These are phyloP conservation scores for Pyrenochaeta sp. DNA, from an alignment of 2,329 filamentous ascomycete species.

Conservation along the genomic window DNA sequence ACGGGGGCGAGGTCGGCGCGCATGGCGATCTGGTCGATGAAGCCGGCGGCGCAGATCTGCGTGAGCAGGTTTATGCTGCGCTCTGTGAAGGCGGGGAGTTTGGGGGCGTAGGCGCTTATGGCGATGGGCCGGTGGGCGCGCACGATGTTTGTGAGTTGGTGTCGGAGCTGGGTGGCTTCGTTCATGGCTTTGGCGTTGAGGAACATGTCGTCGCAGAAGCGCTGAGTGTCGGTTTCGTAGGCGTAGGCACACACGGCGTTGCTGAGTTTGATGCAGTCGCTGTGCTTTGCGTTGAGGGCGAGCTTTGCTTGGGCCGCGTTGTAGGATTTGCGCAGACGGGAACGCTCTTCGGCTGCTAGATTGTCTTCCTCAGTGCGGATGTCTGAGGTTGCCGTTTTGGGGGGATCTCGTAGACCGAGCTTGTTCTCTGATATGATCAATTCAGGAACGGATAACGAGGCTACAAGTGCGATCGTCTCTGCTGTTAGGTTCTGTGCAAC, in stretches of 20 bases:
- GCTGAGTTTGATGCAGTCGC: conserved; percentile 89
- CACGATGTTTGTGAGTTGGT: conserved; percentile 83
- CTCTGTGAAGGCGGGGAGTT: conserved; percentile 67
- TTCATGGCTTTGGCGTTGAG: conserved; percentile 85
- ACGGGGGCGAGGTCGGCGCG: conserved; percentile 84
- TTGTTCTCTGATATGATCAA: conserved; percentile 85
- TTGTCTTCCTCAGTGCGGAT: conserved; percentile 71
- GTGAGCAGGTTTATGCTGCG: conserved; percentile 79
- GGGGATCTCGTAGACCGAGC: conserved; percentile 66
- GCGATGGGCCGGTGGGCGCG: conserved; percentile 70
- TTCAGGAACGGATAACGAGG: conserved; percentile 86
- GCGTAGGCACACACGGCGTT: conserved; percentile 85
- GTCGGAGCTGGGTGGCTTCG: conserved; percentile 83
- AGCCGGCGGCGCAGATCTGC: conserved; percentile 89
- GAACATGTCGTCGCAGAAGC: conserved; percentile 84
- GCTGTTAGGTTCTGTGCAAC: conserved; percentile 82
- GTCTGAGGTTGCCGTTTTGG: conserved; percentile 49
- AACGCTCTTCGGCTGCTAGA: conserved; percentile 73
- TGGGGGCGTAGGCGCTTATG: conserved; percentile 48
- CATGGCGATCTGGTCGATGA: conserved; percentile 93
- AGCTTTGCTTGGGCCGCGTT: conserved; percentile 80
- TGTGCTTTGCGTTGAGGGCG: conserved; percentile 75
- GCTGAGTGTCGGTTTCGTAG: conserved; percentile 59
- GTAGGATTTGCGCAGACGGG: conserved; percentile 69
- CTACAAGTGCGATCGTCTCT: conserved; percentile 87